Conservation (phyloP, 2,329 filamentous ascomycete species). For the Pyrenophora seminiperda region DNA sequence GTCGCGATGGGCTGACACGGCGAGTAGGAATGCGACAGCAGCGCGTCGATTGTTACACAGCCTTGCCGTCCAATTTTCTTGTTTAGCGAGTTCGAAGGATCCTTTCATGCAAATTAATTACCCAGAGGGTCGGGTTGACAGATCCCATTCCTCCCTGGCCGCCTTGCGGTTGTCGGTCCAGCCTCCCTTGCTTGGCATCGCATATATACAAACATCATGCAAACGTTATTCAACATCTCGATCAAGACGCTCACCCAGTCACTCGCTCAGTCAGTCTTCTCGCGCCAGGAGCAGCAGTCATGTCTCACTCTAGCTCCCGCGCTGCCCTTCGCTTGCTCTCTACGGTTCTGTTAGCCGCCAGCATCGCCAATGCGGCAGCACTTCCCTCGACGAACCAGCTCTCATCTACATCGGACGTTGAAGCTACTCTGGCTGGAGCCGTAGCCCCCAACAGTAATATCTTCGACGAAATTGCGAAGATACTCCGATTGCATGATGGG, state of each 20-base stretch:
- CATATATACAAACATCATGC: conserved; percentile 19
- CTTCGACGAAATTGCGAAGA: no score
- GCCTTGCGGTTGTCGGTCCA: conserved; percentile 9
- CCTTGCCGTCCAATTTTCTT: conserved; percentile 6
- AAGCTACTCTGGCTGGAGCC: not conserved
- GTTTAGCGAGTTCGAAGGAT: no score
- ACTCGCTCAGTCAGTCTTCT: conserved; percentile 7
- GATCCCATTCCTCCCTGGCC: conserved; percentile 19
- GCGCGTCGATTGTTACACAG: conserved; percentile 16
- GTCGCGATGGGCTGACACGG: not conserved
- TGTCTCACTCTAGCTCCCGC: conserved; percentile 14
- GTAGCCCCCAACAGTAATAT: not conserved
- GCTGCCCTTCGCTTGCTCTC: conserved; percentile 12
- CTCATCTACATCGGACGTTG: not conserved
- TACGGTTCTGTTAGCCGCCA: conserved; percentile 11
- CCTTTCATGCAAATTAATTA: conserved; percentile 16
- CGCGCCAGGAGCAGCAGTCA: conserved; percentile 6
- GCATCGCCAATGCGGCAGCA: conserved; percentile 10
- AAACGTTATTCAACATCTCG: not conserved
- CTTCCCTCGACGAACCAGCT: conserved; percentile 1
- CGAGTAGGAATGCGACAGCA: conserved; percentile 14
- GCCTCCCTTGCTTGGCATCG: conserved; percentile 12
- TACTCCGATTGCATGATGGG: no score
- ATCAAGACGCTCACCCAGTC: conserved; percentile 7
- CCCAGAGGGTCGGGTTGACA: conserved; percentile 8